Evolutionary conservation across 2,329 filamentous ascomycete genomes (phyloP).

Genomic region (Chrysoporthe cubensis): DNA sequence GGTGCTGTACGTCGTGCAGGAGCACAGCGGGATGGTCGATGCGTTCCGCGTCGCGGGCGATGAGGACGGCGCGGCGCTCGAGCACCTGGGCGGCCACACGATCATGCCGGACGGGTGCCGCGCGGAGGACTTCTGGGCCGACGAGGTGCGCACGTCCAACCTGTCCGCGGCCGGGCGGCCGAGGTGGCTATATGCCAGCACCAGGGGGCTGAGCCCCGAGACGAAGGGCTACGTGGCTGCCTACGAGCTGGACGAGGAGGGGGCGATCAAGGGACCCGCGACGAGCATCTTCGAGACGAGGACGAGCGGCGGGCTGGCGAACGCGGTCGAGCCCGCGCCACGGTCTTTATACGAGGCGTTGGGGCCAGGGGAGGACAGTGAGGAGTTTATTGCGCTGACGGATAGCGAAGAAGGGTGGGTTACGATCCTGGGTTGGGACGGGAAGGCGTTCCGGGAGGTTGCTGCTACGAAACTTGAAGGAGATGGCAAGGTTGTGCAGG

Average conservation of each 20-base stretch:
- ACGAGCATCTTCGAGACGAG: slow-evolving; percentile 29
- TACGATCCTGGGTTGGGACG: slow-evolving; percentile 28
- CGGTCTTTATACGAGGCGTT: slow-evolving; percentile 9
- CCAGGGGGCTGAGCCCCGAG: slow-evolving; percentile 23
- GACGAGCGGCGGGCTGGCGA: slow-evolving; percentile 31
- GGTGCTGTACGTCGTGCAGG: slow-evolving; percentile 31
- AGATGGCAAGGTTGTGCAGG: slow-evolving; percentile 17
- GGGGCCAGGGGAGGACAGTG: background rate
- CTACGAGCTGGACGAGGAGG: slow-evolving; percentile 26
- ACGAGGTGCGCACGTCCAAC: slow-evolving; percentile 31
- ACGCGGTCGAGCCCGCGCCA: slow-evolving; percentile 32
- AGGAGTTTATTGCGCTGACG: slow-evolving; percentile 30
- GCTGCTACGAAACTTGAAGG: slow-evolving; percentile 17
- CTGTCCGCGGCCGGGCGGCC: background rate
- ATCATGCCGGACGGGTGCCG: slow-evolving; percentile 21
- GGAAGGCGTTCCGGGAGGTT: slow-evolving; percentile 31
- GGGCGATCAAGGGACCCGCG: slow-evolving; percentile 23
- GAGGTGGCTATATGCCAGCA: slow-evolving; percentile 30
- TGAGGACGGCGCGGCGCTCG: slow-evolving; percentile 9
- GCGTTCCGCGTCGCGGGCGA: slow-evolving; percentile 25
- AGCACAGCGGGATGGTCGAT: slow-evolving; percentile 33
- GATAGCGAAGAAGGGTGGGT: slow-evolving; percentile 29
- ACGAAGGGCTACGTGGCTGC: slow-evolving; percentile 30
- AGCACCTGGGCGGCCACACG: slow-evolving; percentile 26
- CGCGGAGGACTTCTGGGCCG: slow-evolving; percentile 27